Percentiles rank a stretch among this genome's conserved stretches.
Conservation (phyloP, 2,329 filamentous ascomycete species). For the Penicillium crustosum region DNA sequence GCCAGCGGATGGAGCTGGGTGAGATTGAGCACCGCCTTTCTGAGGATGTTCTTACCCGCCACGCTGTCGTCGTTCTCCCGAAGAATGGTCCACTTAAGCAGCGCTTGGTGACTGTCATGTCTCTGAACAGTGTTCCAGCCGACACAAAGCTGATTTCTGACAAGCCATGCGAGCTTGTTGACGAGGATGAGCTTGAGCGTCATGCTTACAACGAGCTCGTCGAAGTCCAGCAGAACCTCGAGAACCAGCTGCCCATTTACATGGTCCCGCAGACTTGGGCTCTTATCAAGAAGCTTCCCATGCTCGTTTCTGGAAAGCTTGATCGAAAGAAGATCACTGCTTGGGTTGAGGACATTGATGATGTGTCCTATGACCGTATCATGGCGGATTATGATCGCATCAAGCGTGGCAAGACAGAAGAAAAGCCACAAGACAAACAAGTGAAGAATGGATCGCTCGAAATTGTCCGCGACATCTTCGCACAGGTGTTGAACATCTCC, state of each 20-base stretch:
- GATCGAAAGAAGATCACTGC: slow-evolving; percentile 42
- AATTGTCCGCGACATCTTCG: slow-evolving; percentile 34
- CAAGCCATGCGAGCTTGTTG: slow-evolving; percentile 35
- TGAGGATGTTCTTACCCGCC: slow-evolving; percentile 35
- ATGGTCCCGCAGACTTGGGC: slow-evolving; percentile 47
- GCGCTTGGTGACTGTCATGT: slow-evolving; percentile 48
- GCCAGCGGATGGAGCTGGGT: slow-evolving; percentile 63
- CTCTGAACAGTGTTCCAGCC: slow-evolving; percentile 30
- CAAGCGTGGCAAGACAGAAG: slow-evolving; percentile 23
- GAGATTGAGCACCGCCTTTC: slow-evolving; percentile 46
- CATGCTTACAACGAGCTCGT: slow-evolving; percentile 32
- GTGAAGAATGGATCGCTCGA: slow-evolving; percentile 20
- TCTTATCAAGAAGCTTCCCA: slow-evolving; percentile 43
- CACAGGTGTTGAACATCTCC: slow-evolving; percentile 39
- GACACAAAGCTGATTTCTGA: slow-evolving; percentile 30
- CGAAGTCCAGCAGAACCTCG: slow-evolving; percentile 39
- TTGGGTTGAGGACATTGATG: slow-evolving; percentile 49
- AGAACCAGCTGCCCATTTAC: slow-evolving; percentile 46
- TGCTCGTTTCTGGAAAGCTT: slow-evolving; percentile 38
- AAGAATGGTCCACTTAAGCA: slow-evolving; percentile 45
- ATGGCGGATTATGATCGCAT: slow-evolving; percentile 38
- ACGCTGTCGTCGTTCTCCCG: slow-evolving; percentile 46
- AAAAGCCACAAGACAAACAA: slow-evolving; percentile 21
- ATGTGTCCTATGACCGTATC: slow-evolving; percentile 41
- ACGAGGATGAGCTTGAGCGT: slow-evolving; percentile 23